Percentiles rank a stretch among this genome's conserved stretches.
Conservation (phyloP, 495 filamentous ascomycete species). For the Zalerion maritima region DNA sequence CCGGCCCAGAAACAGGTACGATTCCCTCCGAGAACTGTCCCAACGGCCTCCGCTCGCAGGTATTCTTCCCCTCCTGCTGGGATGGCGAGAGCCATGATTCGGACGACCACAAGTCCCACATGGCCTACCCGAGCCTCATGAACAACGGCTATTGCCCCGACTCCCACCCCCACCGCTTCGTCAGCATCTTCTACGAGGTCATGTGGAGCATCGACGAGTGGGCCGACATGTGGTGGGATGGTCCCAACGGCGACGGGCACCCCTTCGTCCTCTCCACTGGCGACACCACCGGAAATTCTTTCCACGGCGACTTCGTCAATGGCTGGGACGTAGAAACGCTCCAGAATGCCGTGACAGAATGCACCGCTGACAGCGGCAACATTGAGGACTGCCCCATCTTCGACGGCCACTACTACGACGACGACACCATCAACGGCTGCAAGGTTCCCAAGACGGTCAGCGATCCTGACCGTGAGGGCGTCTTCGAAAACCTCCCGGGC, state of each 20-base stretch:
- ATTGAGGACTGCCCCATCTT: constrained; percentile 35
- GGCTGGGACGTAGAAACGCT: constrained; percentile 45
- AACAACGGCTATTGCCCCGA: constrained; percentile 35
- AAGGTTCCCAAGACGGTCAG: constrained; percentile 7
- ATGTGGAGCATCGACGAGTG: constrained; percentile 42
- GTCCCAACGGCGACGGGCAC: constrained; percentile 28
- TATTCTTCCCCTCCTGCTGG: constrained; percentile 72
- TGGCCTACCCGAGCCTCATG: constrained; percentile 35
- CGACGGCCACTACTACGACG: constrained; percentile 20
- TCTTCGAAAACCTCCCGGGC: constrained; percentile 25
- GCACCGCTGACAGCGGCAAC: constrained; percentile 23
- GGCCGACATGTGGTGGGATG: constrained; percentile 35
- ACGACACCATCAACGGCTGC: constrained; percentile 13
- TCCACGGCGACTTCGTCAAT: constrained; percentile 49
- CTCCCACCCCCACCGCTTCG: constrained; percentile 41
- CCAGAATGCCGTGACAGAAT: constrained; percentile 33
- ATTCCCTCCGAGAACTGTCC: constrained; percentile 44
- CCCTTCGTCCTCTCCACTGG: constrained; percentile 40
- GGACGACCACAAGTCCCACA: constrained; percentile 40
- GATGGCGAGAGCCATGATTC: constrained; percentile 45
- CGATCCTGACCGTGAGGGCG: constrained; percentile 7
- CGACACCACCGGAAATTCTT: constrained; percentile 30
- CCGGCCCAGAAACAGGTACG: constrained; percentile 22
- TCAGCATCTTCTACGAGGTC: constrained; percentile 50
- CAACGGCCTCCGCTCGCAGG: constrained; percentile 48